Base-by-base conservation (phyloP, 768 basidiomycete species). In the Cystofilobasidium macerans region DNA sequence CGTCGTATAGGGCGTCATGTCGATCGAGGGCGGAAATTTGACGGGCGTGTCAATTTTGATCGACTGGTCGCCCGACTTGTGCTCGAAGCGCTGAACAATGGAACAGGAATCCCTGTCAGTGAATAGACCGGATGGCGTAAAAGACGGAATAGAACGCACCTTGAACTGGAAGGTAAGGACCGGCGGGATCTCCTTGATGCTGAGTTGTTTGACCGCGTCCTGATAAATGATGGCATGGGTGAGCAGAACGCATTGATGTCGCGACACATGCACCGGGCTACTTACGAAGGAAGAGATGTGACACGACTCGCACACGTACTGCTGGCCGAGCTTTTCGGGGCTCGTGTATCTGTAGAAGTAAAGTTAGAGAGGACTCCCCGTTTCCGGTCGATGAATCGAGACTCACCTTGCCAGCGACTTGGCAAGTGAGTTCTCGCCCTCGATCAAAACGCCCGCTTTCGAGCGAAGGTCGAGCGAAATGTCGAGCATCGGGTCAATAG, bases 151-250 rank as follows among this genome's bases (percentile, higher is more conserved):
- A 6, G 0, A 38, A 69, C 75, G 59, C 66, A 88, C 93, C 82
- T 98, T 98, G 79, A 98, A 86, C 74, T 97, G 94, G 71, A 98
- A 89, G 70, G 87, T 89, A 56, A 98, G 78, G 0, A 94, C 91
- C 0, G 88, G 86, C 0, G 94, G 92, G 11, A 98, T 79, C 70
- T 85, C 86, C 58, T 82, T 83, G 70, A 97, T 85, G 70, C 86
- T 88, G 58, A 97, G 78, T 9, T 88, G 84, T 73, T 93, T 91
- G 70, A 83, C 89, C 0, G 87, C 88, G 70, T 86, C 85, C 82
- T 89, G 74, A 5, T 26, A n/a, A 48, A 33, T n/a, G 18, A 38
- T 38, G 36, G 36, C 14, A 14, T 38, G 36, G 36, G 7, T 14
- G 14, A 14, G 36, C 26, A 8, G 33, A 7, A 22, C 24, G 18